Evolutionary conservation across 2,329 filamentous ascomycete genomes (phyloP).

Genomic region (Geoglossum cookeanum): DNA sequence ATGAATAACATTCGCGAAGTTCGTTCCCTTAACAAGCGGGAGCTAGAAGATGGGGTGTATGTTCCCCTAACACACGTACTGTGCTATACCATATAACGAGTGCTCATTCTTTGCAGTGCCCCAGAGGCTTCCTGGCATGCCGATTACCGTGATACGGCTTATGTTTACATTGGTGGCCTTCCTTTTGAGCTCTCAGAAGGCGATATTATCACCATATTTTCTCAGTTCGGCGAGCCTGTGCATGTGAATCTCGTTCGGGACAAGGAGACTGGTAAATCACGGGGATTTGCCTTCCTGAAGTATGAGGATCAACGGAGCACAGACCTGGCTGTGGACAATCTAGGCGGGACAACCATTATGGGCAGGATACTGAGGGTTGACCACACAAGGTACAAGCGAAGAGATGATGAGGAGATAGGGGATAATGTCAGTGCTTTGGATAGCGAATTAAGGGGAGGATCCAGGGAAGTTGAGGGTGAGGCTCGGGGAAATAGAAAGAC

Average conservation of each 20-base stretch:
- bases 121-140: constrained; percentile 88
- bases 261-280: constrained; percentile 88
- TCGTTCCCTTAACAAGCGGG: constrained; percentile 79
- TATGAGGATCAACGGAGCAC: constrained; percentile 96
- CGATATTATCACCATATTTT: constrained; percentile 91
- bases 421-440: not conserved
- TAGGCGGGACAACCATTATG: constrained; percentile 68
- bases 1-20: constrained; percentile 96
- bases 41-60: constrained; percentile 74
- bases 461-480: constrained; percentile 17
- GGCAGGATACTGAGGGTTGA: constrained; percentile 73
- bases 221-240: constrained; percentile 86
- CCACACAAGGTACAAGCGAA: constrained; percentile 77
- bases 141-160: constrained; percentile 95
- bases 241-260: constrained; percentile 85
- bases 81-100: constrained; percentile 1
- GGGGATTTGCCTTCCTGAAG: constrained; percentile 89
- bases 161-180: constrained; percentile 86
- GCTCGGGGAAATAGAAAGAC: constrained; percentile 13
- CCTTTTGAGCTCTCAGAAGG: constrained; percentile 88
- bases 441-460: constrained; percentile 11
- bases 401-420: constrained; percentile 49
- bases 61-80: constrained; percentile 17
- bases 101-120: constrained; percentile 29
- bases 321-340: constrained; percentile 88